Base-by-base conservation (phyloP, 495 filamentous ascomycete species). In the Penicillium pulvis region DNA sequence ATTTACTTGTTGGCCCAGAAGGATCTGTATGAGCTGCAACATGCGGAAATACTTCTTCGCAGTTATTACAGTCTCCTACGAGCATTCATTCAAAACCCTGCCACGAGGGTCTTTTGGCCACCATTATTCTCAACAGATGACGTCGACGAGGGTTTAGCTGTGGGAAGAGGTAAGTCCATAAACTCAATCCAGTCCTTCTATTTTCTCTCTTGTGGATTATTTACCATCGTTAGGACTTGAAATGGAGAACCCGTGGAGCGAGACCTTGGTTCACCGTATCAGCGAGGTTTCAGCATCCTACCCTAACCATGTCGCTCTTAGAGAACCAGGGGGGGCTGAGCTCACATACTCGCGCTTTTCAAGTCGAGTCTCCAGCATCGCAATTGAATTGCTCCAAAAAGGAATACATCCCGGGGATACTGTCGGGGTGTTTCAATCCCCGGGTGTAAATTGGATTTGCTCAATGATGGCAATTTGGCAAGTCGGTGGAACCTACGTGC, bases 391-490 rank as follows among this genome's bases (percentile, higher is more conserved):
- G 41, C 19, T 56, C 6, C 39, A 31, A 9, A 33, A 31, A 59
- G 61, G 64, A 23, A 23, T 69, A 57, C 6, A 55, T 69, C 50
- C 71, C 72, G 53, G 59, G 68, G 35, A 51, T 16, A 28, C 26
- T 9, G 59, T 71, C 12, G 50, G 16, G 3, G 63, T 71, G 2
- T 67, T 67, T 31, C 56, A 63, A 50, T 20, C 57, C n/a, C 61
- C 83, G 0, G 26, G 56, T 0, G 7, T 66, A 0, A 74, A 83
- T 35, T 82, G 76, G 76, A 63, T 81, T 12, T 75, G 64, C 28
- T 83, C 81, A 0, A 49, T 85, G 49, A 70, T 85, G 1, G 83
- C 79, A 12, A 77, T 85, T 47, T 55, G 77, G 60, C 65, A 72
- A 0, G 28, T 81, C 46, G 83, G 83, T 0, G 75, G 58, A 1